phyloP scores from a whole-genome alignment of 331 rosid genomes.

The Quercus phellos region DNA sequence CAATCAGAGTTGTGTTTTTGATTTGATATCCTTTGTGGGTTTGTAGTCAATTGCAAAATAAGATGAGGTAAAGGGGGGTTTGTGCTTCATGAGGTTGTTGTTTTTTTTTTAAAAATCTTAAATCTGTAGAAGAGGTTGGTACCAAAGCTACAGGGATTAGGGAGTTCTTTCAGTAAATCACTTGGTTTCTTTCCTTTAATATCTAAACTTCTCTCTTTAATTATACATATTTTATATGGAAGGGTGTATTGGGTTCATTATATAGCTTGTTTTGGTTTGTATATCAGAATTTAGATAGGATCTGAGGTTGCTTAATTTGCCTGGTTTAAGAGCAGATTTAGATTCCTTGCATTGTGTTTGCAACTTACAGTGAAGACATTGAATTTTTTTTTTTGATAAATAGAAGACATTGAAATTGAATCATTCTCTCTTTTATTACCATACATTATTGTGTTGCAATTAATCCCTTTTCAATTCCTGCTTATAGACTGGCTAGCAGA shows the following conservation, averaged over 20 bases:
- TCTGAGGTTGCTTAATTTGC: slow-evolving; percentile 7
- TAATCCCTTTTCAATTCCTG: background rate
- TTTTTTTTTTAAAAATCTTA: no score
- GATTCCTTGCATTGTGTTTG: background rate
- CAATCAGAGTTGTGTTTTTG: background rate
- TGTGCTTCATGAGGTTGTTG: background rate
- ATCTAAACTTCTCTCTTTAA: background rate
- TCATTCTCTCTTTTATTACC: background rate
- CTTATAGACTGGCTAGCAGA: background rate
- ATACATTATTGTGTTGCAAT: background rate
- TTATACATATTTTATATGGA: background rate
- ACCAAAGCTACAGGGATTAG: no score
- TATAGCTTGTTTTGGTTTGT: background rate
- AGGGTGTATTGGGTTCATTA: background rate
- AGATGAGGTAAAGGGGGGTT: background rate
- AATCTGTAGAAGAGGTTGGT: no score
- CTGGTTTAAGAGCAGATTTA: background rate
- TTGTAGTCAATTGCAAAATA: background rate
- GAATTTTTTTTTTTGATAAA: background rate
- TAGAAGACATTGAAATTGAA: background rate
- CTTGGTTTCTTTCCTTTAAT: background rate
- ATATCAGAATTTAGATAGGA: background rate
- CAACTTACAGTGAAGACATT: background rate
- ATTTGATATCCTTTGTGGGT: background rate
- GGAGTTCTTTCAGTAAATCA: no score